A percentile compares a stretch with the other conserved stretches of the same genome.
These are phyloP conservation scores for Pisolithus microcarpus DNA, from an alignment of 768 basidiomycete species.

Conservation along the genomic window DNA sequence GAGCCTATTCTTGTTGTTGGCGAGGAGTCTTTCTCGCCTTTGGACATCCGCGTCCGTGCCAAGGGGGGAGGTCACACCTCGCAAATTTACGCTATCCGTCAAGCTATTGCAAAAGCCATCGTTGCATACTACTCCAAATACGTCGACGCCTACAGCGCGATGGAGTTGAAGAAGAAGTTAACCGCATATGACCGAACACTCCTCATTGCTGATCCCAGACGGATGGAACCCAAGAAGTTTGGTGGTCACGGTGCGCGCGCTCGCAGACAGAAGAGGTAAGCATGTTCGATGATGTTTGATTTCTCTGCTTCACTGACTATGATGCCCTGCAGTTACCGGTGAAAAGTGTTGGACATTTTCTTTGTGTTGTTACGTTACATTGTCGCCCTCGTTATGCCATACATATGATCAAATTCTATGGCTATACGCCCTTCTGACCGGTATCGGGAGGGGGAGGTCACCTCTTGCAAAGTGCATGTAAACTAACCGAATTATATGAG, in stretches of 20 bases:
- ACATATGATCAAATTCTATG: neutral
- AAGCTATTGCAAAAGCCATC: conserved; percentile 96
- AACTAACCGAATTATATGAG: too few species aligned
- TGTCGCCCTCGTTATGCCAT: conserved; percentile 31
- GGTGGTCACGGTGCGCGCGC: conserved; percentile 98
- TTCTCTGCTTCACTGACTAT: conserved; percentile 3
- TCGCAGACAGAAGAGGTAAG: conserved; percentile 91
- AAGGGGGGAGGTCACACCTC: conserved; percentile 99
- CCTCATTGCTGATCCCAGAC: conserved; percentile 88
- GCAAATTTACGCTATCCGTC: conserved; percentile 97
- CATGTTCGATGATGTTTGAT: conserved; percentile 1
- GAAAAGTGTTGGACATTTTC: conserved; percentile 27
- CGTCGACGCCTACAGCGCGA: conserved; percentile 92
- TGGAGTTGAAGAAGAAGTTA: conserved; percentile 97
- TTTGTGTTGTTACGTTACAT: conserved; percentile 41
- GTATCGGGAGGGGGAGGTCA: too few species aligned
- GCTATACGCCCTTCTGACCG: too few species aligned
- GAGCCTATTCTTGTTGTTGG: conserved; percentile 93
- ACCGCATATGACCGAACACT: conserved; percentile 91
- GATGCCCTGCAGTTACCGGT: conserved; percentile 58
- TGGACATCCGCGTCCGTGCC: conserved; percentile 97
- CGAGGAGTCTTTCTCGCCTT: conserved; percentile 74
- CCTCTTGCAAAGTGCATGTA: too few species aligned
- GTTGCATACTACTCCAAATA: conserved; percentile 99
- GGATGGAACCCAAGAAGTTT: conserved; percentile 99